Percentiles rank a stretch among this genome's conserved stretches.
These are phyloP conservation scores for Curvularia sp. DNA, from an alignment of 2,329 filamentous ascomycete species.

Conservation along the genomic window DNA sequence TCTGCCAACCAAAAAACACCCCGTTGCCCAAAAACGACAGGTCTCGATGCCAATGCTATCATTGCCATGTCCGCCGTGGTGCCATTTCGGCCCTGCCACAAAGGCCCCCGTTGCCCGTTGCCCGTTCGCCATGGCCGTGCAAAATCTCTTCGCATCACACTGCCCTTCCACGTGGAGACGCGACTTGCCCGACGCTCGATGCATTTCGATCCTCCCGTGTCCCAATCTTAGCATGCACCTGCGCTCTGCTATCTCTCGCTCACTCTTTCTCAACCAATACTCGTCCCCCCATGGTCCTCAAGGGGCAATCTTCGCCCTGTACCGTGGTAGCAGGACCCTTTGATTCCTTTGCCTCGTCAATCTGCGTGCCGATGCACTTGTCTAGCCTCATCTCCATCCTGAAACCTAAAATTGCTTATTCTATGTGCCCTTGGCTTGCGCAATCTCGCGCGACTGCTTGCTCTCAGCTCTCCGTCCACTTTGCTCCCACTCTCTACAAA, in stretches of 20 bases:
- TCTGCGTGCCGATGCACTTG: constrained; percentile 1
- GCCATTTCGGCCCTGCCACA: background rate
- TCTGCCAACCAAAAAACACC: background rate
- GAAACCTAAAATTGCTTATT: constrained; percentile 15
- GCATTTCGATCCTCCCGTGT: too few relatives aligned
- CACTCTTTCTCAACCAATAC: constrained; percentile 9
- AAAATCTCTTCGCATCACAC: background rate
- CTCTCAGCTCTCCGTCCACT: background rate
- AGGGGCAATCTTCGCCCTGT: constrained; percentile 1
- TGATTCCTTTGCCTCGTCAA: constrained; percentile 8
- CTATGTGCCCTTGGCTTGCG: background rate
- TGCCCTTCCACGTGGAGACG: background rate
- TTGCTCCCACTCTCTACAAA: background rate
- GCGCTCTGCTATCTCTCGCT: too few relatives aligned
- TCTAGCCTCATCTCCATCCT: background rate
- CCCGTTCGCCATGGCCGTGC: background rate
- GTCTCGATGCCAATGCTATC: constrained; percentile 3
- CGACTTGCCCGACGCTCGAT: background rate
- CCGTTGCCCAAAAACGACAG: constrained; percentile 8
- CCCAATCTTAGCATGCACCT: too few relatives aligned
- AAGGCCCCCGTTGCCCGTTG: too few relatives aligned
- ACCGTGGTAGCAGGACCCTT: constrained; percentile 7
- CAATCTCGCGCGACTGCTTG: background rate
- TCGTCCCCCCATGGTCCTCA: background rate
- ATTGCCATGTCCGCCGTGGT: background rate